Base-by-base conservation (phyloP, 1,139 yeast genomes). In the Cylindricascospora bacillispora region DNA sequence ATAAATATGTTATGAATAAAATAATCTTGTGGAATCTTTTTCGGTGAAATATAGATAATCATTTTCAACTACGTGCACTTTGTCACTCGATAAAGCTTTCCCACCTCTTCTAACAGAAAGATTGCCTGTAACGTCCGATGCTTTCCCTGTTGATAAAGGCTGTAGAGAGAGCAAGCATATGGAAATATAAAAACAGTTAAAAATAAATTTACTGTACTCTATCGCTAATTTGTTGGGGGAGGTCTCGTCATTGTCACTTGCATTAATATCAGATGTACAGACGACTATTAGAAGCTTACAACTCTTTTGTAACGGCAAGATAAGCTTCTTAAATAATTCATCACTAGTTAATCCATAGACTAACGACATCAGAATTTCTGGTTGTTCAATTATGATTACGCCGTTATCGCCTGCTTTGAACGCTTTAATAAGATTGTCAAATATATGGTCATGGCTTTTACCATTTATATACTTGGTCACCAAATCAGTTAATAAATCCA, bases 81-180 rank as follows among this genome's bases (percentile, higher is more conserved):
- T 25, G 10, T 32, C 10, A 24, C 31, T 4, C 33, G 31, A 12
- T 17, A 33, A 16, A 36, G 45, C 17, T 37, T 49, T 37, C 38
- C 54, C 54, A 1, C 93, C 93, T 32, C 57, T 60, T 0, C 73
- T 55, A 0, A 82, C 62, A 1, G 69, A 61, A 29, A 82, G 44
- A 4, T 73, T 65, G 1, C 95, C 95, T 0, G 93, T 77, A 2
- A 82, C 70, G 49, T 82, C 95, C 29, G 68, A 70, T 0, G 95
- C 93, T 44, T 85, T 63, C 0, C 94, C 94, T 0, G 94, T 82
- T 4, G 69, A 63, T 37, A 82, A 56, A 1, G 93, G 85, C 38
- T 69, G 67, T 26, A 81, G 50, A 17, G 67, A 61, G 9, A 81
- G 44, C 5, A 43, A 33, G 2, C 38, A 48, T 3, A 42, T 33